Evolutionary conservation across 345 rosid species (phyloP), one percentile per base, ranked within the genome.

Genomic region (Laguncularia racemosa): DNA sequence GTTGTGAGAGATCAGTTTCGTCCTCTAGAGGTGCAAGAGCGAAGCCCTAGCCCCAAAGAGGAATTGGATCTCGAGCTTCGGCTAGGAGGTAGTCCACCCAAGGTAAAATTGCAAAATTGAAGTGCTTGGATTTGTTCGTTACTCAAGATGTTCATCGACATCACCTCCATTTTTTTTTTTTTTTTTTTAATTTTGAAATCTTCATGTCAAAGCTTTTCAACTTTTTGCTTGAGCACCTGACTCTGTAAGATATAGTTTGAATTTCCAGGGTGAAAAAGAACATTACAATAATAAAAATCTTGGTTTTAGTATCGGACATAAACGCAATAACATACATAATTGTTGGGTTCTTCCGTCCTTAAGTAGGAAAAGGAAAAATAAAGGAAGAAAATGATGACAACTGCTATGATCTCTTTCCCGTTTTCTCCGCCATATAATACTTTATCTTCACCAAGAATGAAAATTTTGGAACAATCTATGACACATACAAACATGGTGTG

Each of bases 41-140:
- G 70, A 16, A 74, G 73, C 61, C 70, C 70, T 58, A 66, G 65
- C 61, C 58, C 66, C 9, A 61, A 66, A 53, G 89, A 88, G 61
- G 98, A 84, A 20, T 55, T 91, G 70, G 98, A 91, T 81, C 98
- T 91, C 58, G 98, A 91, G 74, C 96, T 91, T 59, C 78, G 98
- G 75, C 95, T 91, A 44, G 96, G 95, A 44, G 96, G 95, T 8
- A 58, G 72, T 52, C 77, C 72, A 55, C 85, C 85, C 18, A 81
- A 81, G 85, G 78, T 71, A 69, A 82, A 71, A 47, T 73, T 57
- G 57, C 59, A 63, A 52, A 55, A 50, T n/a, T 44, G 71, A 45
- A 58, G 46, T 16, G 10, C 15, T 66, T 62, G 60, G 19, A 62
- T 64, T 59, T 57, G 58, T 64, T 38, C 64, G 53, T 49, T 70